These are phyloP conservation scores for Pythium volutum DNA, from an alignment of 352 stramenopile species.

Conservation along the genomic window DNA sequence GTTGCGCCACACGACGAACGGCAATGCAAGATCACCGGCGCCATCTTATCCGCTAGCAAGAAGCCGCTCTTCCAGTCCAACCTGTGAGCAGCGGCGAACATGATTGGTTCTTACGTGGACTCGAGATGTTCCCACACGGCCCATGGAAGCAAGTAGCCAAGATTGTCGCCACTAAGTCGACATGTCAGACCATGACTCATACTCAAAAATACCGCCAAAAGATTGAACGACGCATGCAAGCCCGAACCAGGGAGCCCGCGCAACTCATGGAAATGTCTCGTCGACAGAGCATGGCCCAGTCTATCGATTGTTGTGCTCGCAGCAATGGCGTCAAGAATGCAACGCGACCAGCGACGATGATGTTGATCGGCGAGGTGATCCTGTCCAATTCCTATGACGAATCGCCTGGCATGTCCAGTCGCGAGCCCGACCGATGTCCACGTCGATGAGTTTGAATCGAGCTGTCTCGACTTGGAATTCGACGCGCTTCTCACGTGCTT, in stretches of 20 bases:
- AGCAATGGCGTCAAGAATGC: too few species aligned
- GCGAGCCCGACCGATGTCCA: neutral
- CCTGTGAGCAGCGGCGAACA: slow-evolving; percentile 1
- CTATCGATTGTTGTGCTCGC: too few species aligned
- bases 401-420: neutral
- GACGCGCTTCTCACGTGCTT: neutral
- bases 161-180: neutral
- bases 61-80: neutral
- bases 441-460: neutral
- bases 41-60: neutral
- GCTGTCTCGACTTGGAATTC: neutral
- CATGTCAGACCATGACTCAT: neutral
- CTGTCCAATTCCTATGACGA: neutral
- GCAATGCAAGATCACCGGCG: neutral
- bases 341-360: neutral
- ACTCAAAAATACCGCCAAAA: neutral
- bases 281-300: too few species aligned
- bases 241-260: neutral
- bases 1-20: neutral
- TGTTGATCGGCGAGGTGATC: neutral
- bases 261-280: too few species aligned
- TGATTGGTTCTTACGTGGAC: neutral
- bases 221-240: neutral
- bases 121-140: neutral
- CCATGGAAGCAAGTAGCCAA: slow-evolving; percentile 1